These are phyloP conservation scores for Raphidocelis subcapitata DNA, from an alignment of 139 green algal species.

Conservation along the genomic window DNA sequence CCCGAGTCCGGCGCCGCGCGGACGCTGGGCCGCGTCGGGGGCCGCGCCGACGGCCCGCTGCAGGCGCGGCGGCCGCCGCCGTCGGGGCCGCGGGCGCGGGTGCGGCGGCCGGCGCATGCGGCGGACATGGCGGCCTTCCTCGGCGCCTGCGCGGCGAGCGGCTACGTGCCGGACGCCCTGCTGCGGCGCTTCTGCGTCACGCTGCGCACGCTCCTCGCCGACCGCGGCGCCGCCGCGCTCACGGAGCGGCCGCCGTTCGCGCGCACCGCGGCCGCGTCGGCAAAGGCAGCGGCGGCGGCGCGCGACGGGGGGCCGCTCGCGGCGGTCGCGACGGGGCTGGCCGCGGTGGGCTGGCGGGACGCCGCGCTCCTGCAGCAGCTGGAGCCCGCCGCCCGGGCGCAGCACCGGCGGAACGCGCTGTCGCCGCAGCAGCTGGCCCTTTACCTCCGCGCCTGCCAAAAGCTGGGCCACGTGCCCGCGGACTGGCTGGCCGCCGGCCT, in stretches of 20 bases:
- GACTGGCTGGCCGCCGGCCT: background rate
- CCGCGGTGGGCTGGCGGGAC: background rate
- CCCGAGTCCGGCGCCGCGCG: background rate
- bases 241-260: no score
- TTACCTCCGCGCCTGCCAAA: background rate
- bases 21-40: background rate
- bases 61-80: background rate
- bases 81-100: background rate
- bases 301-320: background rate
- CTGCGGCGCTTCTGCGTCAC: background rate
- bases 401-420: background rate
- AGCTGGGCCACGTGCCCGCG: constrained; percentile 3
- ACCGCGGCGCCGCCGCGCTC: background rate
- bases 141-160: constrained; percentile 6
- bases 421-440: constrained; percentile 12
- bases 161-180: no score
- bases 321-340: background rate
- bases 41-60: background rate
- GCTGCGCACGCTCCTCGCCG: background rate
- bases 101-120: background rate
- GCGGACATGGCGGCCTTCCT: background rate
- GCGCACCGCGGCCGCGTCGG: background rate
- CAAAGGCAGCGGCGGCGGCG: no score
- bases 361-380: constrained; percentile 2
- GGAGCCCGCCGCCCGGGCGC: background rate